A percentile compares a stretch with the other conserved stretches of the same genome.
Evolutionary conservation across 768 basidiomycete genomes (phyloP).

Genomic region (Podaxis sp.): DNA sequence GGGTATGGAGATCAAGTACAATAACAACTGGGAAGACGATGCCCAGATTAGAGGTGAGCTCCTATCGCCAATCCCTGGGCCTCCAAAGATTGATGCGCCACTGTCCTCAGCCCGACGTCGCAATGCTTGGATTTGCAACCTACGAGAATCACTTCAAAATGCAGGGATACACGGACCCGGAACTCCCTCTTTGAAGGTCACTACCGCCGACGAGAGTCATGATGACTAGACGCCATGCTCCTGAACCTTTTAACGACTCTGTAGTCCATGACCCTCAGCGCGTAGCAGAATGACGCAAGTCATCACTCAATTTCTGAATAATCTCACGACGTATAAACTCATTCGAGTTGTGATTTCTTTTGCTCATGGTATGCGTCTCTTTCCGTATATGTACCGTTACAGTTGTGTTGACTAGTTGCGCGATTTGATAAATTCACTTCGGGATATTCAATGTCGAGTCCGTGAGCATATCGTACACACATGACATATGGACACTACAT

Average conservation of each 20-base stretch:
- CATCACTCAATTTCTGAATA: neutral
- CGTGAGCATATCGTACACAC: too few relatives aligned
- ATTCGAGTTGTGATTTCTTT: too few relatives aligned
- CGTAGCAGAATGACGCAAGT: neutral
- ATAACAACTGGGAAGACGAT: conserved; percentile 5
- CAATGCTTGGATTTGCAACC: conserved; percentile 1
- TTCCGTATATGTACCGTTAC: too few relatives aligned
- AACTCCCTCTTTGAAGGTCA: neutral
- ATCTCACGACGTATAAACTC: neutral
- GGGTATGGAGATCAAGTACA: conserved; percentile 8
- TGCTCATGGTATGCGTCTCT: too few relatives aligned
- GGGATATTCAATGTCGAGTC: too few relatives aligned
- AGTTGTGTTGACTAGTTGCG: too few relatives aligned
- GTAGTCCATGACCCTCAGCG: neutral
- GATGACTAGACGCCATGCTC: neutral
- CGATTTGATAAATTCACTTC: too few relatives aligned
- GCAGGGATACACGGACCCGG: neutral
- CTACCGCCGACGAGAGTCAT: neutral
- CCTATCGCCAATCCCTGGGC: neutral
- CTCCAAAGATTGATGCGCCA: neutral
- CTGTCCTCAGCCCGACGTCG: neutral
- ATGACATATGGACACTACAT: too few relatives aligned
- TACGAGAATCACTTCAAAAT: neutral
- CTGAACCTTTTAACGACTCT: neutral
- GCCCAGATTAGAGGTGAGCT: neutral